phyloP scores from a whole-genome alignment of 2,329 filamentous ascomycete species.

The Pyricularia pennisetigena region DNA sequence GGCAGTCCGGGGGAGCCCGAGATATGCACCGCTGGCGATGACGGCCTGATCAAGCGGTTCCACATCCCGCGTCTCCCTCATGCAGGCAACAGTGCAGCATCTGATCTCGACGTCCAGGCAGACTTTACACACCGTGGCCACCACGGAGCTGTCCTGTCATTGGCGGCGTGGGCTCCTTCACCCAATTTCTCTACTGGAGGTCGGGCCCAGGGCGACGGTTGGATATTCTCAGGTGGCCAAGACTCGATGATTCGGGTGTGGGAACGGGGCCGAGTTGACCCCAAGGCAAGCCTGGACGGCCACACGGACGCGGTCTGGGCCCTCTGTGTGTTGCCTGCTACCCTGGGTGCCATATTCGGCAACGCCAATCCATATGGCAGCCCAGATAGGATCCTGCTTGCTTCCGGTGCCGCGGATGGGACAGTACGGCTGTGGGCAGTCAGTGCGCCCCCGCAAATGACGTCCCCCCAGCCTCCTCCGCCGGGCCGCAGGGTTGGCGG shows the following conservation, averaged over 20 bases:
- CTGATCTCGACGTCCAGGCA: conserved; percentile 81
- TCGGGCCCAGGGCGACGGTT: conserved; percentile 81
- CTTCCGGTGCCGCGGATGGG: conserved; percentile 83
- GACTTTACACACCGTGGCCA: conserved; percentile 96
- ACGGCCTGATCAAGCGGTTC: conserved; percentile 94
- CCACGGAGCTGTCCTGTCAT: conserved; percentile 75
- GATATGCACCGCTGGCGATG: conserved; percentile 91
- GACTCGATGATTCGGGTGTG: conserved; percentile 89
- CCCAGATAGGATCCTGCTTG: conserved; percentile 79
- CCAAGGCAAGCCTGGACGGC: conserved; percentile 87
- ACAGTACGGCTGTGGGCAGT: conserved; percentile 91
- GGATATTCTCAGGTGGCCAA: conserved; percentile 97
- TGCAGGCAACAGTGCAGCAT: conserved; percentile 34
- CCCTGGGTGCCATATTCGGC: conserved; percentile 72
- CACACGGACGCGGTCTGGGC: conserved; percentile 96
- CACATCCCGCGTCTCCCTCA: conserved; percentile 73
- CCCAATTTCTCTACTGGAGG: conserved; percentile 86
- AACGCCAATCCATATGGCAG: conserved; percentile 65
- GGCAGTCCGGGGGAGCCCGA: conserved; percentile 93
- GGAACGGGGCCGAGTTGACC: conserved; percentile 89
- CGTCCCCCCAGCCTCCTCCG: conserved; percentile 62
- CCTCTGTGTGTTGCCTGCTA: conserved; percentile 82
- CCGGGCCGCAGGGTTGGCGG: conserved; percentile 44
- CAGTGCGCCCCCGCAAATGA: conserved; percentile 77
- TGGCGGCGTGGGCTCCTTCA: conserved; percentile 79